These are phyloP conservation scores for Leccinum disarticulatum DNA, from an alignment of 768 basidiomycete genomes.

Conservation along the genomic window DNA sequence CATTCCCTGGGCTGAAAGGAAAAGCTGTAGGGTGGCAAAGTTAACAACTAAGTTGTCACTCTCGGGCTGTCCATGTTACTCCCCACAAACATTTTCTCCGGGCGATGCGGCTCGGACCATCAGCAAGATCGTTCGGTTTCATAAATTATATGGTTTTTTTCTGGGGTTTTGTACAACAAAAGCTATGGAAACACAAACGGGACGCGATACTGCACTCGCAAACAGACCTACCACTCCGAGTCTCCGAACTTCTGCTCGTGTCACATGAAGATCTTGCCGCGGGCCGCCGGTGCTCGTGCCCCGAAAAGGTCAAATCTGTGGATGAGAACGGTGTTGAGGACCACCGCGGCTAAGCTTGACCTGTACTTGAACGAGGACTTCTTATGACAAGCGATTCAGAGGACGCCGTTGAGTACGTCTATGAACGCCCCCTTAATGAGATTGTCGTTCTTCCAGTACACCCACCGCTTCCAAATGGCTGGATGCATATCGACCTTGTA, in stretches of 20 bases:
- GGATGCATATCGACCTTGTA: constrained; percentile 66
- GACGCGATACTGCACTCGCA: constrained; percentile 2
- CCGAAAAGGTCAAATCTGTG: not conserved
- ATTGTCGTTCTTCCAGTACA: constrained; percentile 55
- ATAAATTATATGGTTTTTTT: constrained; percentile 6
- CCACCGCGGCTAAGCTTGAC: not conserved
- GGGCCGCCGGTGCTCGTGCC: not conserved
- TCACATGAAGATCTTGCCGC: constrained; percentile 2
- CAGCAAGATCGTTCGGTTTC: not conserved
- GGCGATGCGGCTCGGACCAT: too few relatives aligned
- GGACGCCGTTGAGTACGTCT: constrained; percentile 76
- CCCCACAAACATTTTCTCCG: too few relatives aligned
- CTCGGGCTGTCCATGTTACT: too few relatives aligned
- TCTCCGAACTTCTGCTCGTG: constrained; percentile 9
- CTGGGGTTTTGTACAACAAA: constrained; percentile 11
- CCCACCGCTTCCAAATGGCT: constrained; percentile 47
- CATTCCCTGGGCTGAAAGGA: too few relatives aligned
- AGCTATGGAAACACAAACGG: constrained; percentile 3
- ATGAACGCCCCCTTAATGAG: constrained; percentile 68
- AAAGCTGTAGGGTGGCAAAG: too few relatives aligned
- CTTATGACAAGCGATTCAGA: constrained; percentile 57
- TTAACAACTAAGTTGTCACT: too few relatives aligned
- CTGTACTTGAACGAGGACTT: constrained; percentile 12
- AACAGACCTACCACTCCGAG: constrained; percentile 7
- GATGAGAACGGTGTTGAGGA: not conserved